Conservation (phyloP, 2,329 filamentous ascomycete genomes). For the Rugonectria rugulosa region DNA sequence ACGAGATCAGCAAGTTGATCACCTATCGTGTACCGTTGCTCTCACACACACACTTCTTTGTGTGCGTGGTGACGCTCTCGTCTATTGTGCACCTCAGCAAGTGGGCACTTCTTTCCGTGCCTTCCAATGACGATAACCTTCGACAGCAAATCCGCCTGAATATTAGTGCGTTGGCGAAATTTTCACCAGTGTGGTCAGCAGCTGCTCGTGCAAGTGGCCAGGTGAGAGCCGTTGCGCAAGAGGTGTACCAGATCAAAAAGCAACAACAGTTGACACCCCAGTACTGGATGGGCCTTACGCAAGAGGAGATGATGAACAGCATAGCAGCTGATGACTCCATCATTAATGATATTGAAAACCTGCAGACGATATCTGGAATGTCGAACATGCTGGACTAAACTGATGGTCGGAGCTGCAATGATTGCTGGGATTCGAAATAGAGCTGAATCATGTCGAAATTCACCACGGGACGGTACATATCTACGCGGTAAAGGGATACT, state of each 20-base stretch:
- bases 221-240: conserved; percentile 80
- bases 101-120: conserved; percentile 71
- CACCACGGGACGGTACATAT: background rate
- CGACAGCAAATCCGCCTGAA: conserved; percentile 81
- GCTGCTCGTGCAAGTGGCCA: conserved; percentile 74
- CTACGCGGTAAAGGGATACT: too few species aligned
- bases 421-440: conserved; percentile 2
- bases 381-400: conserved; percentile 33
- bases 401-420: background rate
- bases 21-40: conserved; percentile 76
- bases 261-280: conserved; percentile 59
- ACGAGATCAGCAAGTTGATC: conserved; percentile 77
- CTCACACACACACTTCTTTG: conserved; percentile 84
- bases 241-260: conserved; percentile 71
- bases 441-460: too few species aligned
- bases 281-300: conserved; percentile 63
- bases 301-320: conserved; percentile 62
- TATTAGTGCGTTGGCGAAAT: conserved; percentile 75
- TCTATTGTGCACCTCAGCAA: conserved; percentile 84
- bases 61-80: conserved; percentile 78
- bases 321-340: conserved; percentile 66
- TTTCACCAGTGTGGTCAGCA: conserved; percentile 76
- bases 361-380: conserved; percentile 27
- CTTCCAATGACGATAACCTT: conserved; percentile 69
- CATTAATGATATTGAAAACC: conserved; percentile 62